Evolutionary conservation across 768 basidiomycete genomes (phyloP).

Genomic region (Xerocomellus chrysenteron): DNA sequence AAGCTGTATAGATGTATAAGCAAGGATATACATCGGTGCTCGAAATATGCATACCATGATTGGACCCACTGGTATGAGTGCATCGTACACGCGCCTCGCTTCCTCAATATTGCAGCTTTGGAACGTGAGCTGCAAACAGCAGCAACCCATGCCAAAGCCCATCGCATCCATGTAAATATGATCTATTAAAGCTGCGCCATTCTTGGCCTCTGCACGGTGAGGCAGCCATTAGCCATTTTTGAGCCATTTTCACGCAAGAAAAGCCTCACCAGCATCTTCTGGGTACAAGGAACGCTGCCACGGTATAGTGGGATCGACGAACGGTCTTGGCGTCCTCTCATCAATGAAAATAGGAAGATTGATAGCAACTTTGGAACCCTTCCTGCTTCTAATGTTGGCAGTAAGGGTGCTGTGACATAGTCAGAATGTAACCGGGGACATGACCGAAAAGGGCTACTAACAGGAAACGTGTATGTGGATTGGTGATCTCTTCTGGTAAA

Average conservation of each 20-base stretch:
- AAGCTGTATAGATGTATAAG: constrained; percentile 52
- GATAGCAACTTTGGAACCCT: constrained; percentile 93
- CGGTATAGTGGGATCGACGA: constrained; percentile 90
- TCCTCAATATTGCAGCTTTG: constrained; percentile 94
- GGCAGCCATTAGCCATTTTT: constrained; percentile 1
- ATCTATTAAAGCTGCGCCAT: constrained; percentile 82
- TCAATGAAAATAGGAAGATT: constrained; percentile 94
- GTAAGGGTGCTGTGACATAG: constrained; percentile 77
- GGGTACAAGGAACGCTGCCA: constrained; percentile 80
- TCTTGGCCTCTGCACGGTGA: constrained; percentile 67
- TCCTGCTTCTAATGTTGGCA: constrained; percentile 86
- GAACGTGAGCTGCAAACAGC: constrained; percentile 96
- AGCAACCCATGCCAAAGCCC: constrained; percentile 99
- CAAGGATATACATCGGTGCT: neutral
- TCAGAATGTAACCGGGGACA: constrained; percentile 8
- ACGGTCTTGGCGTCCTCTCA: constrained; percentile 80
- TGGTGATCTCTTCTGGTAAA: constrained; percentile 93
- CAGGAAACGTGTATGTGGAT: constrained; percentile 98
- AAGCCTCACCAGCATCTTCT: constrained; percentile 73
- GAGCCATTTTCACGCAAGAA: constrained; percentile 4
- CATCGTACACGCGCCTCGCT: constrained; percentile 92
- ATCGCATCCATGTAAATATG: constrained; percentile 99
- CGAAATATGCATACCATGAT: constrained; percentile 67
- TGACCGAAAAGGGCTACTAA: constrained; percentile 45
- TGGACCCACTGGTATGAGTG: constrained; percentile 91